Evolutionary conservation across 225 moss, liverwort and hornwort species (phyloP), one percentile per base, ranked within the genome.

Genomic region (Sphagnum tenellum): DNA sequence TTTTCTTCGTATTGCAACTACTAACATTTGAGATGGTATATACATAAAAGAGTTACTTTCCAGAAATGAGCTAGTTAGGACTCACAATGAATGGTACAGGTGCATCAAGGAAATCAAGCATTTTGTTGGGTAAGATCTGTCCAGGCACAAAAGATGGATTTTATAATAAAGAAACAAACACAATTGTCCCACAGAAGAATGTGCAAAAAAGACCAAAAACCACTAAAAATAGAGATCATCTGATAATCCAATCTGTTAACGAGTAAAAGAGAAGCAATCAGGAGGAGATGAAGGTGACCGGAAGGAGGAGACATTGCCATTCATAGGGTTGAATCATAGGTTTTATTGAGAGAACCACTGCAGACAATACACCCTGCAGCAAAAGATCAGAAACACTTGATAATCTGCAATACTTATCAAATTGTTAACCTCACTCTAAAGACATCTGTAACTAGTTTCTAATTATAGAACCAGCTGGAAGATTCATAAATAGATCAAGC

Each of bases 21-120:
- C 29, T 29, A 29, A 29, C 29, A 29, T 1, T 29, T 29, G 29
- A 0, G 1, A 29, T 29, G 29, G 29, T 29, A 29, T 29, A 29
- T 29, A 29, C 29, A 29, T 29, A 29, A 29, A 29, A 29, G 29
- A 29, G 29, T 29, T 29, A 29, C 29, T 29, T 29, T 29, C 29
- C 29, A 29, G 29, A 29, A 29, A 29, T 29, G 29, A 29, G 29
- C 29, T 29, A 29, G 29, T 29, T 29, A 29, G 29, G 29, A 73
- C 91, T 81, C 72, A 96, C 95, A 73, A 96, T 86, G 50, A 92
- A 96, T 47, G 95, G 95, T 58, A 96, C 92, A 14, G 95, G 95
- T 59, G 95, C 95, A 77, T 96, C 95, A 67, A 96, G 81, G 75
- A 96, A 96, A 75, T 96, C 95, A 67, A 92, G 81, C 92, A 96